Percentiles rank a stretch among this genome's conserved stretches.
phyloP scores from a whole-genome alignment of 108 stramenopile species.

The Cyclotella choctawhatcheeana region DNA sequence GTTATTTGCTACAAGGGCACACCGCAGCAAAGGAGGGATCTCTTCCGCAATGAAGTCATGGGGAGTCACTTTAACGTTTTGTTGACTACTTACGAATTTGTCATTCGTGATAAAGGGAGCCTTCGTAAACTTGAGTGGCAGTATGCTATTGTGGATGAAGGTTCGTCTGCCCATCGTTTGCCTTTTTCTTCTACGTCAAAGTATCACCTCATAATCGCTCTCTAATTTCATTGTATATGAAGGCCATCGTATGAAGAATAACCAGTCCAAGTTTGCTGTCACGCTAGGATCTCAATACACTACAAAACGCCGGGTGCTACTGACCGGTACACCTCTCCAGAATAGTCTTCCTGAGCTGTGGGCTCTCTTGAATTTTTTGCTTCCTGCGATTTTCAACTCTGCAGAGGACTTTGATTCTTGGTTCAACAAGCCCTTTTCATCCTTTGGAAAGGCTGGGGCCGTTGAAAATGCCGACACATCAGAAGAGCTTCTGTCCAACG shows the following conservation, averaged over 20 bases:
- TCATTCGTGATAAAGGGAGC: constrained; percentile 88
- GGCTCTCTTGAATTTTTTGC: constrained; percentile 93
- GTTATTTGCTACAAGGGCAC: constrained; percentile 79
- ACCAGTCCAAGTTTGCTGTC: constrained; percentile 87
- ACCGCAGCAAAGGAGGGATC: constrained; percentile 70
- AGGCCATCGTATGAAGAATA: constrained; percentile 98
- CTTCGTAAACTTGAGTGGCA: constrained; percentile 85
- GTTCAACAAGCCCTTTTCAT: constrained; percentile 92
- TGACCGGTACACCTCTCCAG: constrained; percentile 99
- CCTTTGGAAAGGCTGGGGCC: constrained; percentile 58
- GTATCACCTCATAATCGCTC: too few species aligned
- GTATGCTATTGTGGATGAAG: constrained; percentile 95
- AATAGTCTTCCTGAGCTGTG: constrained; percentile 96
- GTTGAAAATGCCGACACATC: constrained; percentile 47
- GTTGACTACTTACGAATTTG: constrained; percentile 93
- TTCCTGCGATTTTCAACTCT: constrained; percentile 87
- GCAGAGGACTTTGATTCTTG: constrained; percentile 90
- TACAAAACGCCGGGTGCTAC: constrained; percentile 89
- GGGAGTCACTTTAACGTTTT: constrained; percentile 90
- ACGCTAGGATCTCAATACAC: constrained; percentile 87
- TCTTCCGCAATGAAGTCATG: constrained; percentile 80
- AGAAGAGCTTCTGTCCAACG: constrained; percentile 70
- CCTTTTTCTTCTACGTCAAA: too few species aligned
- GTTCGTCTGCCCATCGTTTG: too few species aligned
- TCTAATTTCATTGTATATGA: too few species aligned